These are phyloP conservation scores for Rutidosis leptorrhynchoides DNA, from an alignment of 129 eudicot genomes.

Conservation along the genomic window DNA sequence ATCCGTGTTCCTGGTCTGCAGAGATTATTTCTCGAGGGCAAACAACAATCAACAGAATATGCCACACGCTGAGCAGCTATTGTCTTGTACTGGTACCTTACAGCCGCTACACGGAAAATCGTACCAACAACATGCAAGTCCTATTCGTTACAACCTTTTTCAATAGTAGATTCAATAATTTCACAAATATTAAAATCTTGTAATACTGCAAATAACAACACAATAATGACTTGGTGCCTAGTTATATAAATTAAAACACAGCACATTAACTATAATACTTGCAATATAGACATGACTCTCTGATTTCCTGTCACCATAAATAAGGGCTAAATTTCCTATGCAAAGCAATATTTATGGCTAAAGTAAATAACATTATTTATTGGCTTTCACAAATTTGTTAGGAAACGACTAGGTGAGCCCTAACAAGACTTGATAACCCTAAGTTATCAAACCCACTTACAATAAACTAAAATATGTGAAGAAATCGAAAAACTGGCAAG, in stretches of 20 bases:
- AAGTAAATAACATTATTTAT: constrained; percentile 8
- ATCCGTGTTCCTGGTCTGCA: too few species aligned
- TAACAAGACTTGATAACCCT: too few species aligned
- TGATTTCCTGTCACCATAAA: constrained; percentile 9
- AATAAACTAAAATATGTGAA: too few species aligned
- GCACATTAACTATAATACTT: constrained; percentile 11
- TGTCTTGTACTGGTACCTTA: too few species aligned
- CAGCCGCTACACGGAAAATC: too few species aligned
- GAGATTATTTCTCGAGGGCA: too few species aligned
- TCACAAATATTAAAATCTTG: neutral
- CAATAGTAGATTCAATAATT: constrained; percentile 6
- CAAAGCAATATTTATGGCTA: constrained; percentile 4
- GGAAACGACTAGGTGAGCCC: too few species aligned
- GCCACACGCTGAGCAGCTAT: too few species aligned
- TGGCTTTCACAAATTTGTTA: constrained; percentile 7
- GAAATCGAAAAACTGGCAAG: too few species aligned
- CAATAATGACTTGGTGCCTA: neutral
- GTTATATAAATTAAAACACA: neutral
- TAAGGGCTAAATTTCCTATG: constrained; percentile 12
- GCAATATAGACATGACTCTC: constrained; percentile 2
- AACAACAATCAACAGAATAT: too few species aligned
- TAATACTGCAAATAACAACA: constrained; percentile 13
- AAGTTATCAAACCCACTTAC: too few species aligned
- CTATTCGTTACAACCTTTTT: constrained; percentile 17
- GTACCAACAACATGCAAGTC: too few species aligned